phyloP scores from a whole-genome alignment of 352 stramenopile species.

The Phytophthora litchii region DNA sequence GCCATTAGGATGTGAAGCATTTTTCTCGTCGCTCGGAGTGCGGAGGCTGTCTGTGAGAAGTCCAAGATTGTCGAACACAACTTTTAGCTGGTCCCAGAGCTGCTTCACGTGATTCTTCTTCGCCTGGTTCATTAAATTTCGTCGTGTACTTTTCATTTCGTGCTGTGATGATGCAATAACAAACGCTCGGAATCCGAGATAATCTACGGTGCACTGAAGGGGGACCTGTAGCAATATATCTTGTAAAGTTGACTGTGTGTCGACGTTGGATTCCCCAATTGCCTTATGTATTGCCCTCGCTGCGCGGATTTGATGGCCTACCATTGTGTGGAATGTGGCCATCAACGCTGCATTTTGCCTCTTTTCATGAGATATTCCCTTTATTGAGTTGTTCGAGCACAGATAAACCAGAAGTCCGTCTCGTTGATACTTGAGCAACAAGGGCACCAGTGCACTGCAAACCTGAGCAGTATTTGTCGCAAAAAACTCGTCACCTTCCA shows the following conservation, averaged over 20 bases:
- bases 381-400: slow-evolving; percentile 14
- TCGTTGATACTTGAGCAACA: slow-evolving; percentile 36
- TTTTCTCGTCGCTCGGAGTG: slow-evolving; percentile 1
- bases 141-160: slow-evolving; percentile 16
- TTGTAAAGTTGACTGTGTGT: slow-evolving; percentile 11
- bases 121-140: slow-evolving; percentile 1
- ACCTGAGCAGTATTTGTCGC: slow-evolving; percentile 36
- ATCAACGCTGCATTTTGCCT: slow-evolving; percentile 11
- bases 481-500: slow-evolving; percentile 45
- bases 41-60: slow-evolving; percentile 43
- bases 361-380: slow-evolving; percentile 13
- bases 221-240: slow-evolving; percentile 37
- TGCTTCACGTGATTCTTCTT: slow-evolving; percentile 8
- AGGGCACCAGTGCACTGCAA: not conserved
- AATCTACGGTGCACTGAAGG: slow-evolving; percentile 65
- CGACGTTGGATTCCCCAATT: slow-evolving; percentile 21
- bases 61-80: slow-evolving; percentile 34
- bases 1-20: not conserved
- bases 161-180: slow-evolving; percentile 44
- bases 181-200: slow-evolving; percentile 58
- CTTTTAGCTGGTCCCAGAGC: slow-evolving; percentile 25
- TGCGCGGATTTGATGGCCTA: slow-evolving; percentile 60
- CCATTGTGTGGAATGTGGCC: slow-evolving; percentile 34
- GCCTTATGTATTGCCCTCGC: slow-evolving; percentile 39
- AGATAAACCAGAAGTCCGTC: slow-evolving; percentile 47